Evolutionary conservation across 495 filamentous ascomycete species (phyloP).

Genomic region (Neurospora sp.): DNA sequence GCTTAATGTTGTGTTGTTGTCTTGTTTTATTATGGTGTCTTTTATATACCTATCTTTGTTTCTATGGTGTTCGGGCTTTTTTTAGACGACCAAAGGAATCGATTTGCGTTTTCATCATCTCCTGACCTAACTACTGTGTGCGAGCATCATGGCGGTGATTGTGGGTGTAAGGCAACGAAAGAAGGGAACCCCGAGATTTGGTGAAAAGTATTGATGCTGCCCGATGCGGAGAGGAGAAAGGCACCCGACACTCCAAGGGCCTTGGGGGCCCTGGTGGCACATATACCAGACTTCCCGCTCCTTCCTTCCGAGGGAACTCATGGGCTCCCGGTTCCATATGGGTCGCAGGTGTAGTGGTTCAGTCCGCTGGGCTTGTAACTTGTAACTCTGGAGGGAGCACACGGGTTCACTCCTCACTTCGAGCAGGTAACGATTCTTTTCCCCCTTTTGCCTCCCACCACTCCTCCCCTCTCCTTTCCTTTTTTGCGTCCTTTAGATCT

Average conservation of each 20-base stretch:
- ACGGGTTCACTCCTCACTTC: neutral
- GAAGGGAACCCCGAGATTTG: no score
- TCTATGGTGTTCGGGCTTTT: neutral
- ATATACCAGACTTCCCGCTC: neutral
- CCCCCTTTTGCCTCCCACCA: neutral
- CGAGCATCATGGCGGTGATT: neutral
- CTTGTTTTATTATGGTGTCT: neutral
- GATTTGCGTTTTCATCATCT: neutral
- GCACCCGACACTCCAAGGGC: no score
- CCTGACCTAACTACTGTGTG: neutral
- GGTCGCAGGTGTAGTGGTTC: neutral
- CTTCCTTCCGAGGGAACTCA: neutral
- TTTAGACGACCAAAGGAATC: neutral
- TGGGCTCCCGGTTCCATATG: neutral
- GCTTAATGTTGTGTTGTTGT: neutral
- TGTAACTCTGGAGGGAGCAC: neutral
- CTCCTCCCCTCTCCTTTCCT: neutral
- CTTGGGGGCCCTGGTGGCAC: neutral
- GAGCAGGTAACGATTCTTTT: neutral
- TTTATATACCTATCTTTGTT: neutral
- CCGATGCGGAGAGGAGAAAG: no score
- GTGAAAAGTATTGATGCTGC: no score
- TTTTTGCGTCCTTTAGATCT: no score
- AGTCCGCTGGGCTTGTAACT: neutral
- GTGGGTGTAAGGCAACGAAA: no score